A percentile compares a stretch with the other conserved stretches of the same genome.
Conservation (phyloP, 116 monocot species). For the Phalaenopsis hybrid region DNA sequence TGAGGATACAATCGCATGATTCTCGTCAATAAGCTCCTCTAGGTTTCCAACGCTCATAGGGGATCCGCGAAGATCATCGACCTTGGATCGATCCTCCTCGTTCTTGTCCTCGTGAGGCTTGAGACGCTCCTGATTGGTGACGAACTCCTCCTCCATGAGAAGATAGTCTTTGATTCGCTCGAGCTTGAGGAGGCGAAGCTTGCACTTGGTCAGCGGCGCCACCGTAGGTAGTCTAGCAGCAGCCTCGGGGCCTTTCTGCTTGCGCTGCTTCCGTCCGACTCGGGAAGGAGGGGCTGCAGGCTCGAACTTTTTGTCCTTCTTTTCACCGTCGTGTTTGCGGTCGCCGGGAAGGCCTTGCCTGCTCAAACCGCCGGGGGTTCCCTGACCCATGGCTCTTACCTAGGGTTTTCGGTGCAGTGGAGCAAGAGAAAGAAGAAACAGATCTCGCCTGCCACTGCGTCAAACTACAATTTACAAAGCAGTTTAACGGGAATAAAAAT, state of each 20-base stretch:
- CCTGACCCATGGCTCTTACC: constrained; percentile 55
- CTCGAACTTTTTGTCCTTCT: constrained; percentile 90
- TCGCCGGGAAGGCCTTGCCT: constrained; percentile 65
- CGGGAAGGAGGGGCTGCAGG: constrained; percentile 80
- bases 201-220: constrained; percentile 86
- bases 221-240: constrained; percentile 79
- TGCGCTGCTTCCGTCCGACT: constrained; percentile 82
- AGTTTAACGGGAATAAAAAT: too few relatives aligned
- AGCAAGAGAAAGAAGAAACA: too few relatives aligned
- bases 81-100: constrained; percentile 96
- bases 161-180: constrained; percentile 96
- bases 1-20: constrained; percentile 85
- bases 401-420: background rate
- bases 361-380: constrained; percentile 65
- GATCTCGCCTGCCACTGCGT: too few relatives aligned
- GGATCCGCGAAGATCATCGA: constrained; percentile 82
- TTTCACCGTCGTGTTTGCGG: constrained; percentile 64
- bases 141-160: constrained; percentile 99
- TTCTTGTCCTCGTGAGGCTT: constrained; percentile 92
- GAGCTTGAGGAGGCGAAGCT: constrained; percentile 81
- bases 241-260: constrained; percentile 94
- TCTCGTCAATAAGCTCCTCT: constrained; percentile 98
- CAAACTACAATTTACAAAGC: too few relatives aligned
- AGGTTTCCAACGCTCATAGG: constrained; percentile 97
- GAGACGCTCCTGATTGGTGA: constrained; percentile 82